phyloP scores from a whole-genome alignment of 2,329 filamentous ascomycete genomes.

The Teratosphaeria epicoccoides region DNA sequence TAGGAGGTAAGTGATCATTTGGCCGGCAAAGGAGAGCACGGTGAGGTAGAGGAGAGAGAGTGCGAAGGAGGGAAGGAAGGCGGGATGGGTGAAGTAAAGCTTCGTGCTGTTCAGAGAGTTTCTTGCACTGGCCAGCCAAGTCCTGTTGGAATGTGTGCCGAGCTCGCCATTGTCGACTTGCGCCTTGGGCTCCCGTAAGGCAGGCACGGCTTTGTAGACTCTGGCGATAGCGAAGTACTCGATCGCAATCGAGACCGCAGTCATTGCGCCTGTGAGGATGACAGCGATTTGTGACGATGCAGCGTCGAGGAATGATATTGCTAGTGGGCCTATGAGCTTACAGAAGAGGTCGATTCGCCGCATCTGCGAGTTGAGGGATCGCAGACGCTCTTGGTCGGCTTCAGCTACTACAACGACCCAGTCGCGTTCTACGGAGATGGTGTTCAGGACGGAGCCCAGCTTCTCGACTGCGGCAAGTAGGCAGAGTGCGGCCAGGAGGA shows the following conservation, averaged over 20 bases:
- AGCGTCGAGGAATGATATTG: conserved; percentile 40
- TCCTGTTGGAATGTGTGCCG: not conserved
- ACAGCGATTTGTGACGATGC: conserved; percentile 42
- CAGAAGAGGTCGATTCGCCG: conserved; percentile 49
- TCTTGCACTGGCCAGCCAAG: not conserved
- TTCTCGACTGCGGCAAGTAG: conserved; percentile 60
- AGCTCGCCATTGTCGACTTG: not conserved
- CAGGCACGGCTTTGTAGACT: conserved; percentile 27
- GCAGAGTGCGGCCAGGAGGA: conserved; percentile 29
- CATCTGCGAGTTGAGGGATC: conserved; percentile 41
- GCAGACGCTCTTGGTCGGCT: conserved; percentile 23
- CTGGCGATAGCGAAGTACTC: conserved; percentile 46
- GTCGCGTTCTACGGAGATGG: conserved; percentile 59
- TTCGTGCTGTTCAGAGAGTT: not conserved
- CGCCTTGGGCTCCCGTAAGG: conserved; percentile 11
- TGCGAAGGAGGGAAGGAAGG: conserved; percentile 51
- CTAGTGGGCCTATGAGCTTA: conserved; percentile 46
- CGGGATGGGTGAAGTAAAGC: conserved; percentile 44
- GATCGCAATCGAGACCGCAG: conserved; percentile 35
- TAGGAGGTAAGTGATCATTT: conserved; percentile 56
- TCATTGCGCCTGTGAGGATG: conserved; percentile 40
- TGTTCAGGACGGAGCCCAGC: conserved; percentile 52
- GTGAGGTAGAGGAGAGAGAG: conserved; percentile 52
- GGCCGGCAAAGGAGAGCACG: conserved; percentile 48
- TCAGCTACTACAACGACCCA: conserved; percentile 51